Base-by-base conservation (phyloP, 2,329 filamentous ascomycete species). In the Tricladium varicosporioides region DNA sequence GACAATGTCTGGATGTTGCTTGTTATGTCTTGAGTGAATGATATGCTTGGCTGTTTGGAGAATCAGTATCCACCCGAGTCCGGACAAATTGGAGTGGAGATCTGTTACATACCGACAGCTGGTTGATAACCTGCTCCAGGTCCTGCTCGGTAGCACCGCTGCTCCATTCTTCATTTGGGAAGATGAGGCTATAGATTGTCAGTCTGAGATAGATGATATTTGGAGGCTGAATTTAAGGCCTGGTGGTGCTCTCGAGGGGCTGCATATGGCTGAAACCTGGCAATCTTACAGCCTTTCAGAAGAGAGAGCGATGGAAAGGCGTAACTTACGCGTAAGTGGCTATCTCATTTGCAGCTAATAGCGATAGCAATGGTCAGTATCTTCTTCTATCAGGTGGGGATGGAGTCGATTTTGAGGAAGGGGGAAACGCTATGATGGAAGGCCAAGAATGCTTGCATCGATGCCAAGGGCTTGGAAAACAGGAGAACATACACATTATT, bases 1-100 rank as follows among this genome's bases (percentile, higher is more conserved):
- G 89, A 89, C 13, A 97, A 78, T 0, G 91, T 95, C 46, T 86
- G 89, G 51, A 96, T 81, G 65, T 89, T 88, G 56, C 75, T 74
- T 58, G 79, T 74, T 57, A 83, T 53, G 19, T 53, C 51, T 51
- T 68, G 62, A 2, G 60, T 51, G 50, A 67, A 71, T 9, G 68
- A 69, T 27, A 71, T 62, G 32, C 67, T 67, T 40, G 66, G 61
- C 69, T 71, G 51, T 53, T 27, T 5, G 15, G 16, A 27, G 52
- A 22, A 36, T 54, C 27, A 60, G 56, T 59, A 27, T 27, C 48
- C 31, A 18, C 22, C 33, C 32, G 43, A n/a, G n/a, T n/a, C 36
- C 15, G n/a, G 18, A 50, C 27, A 22, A 14, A 47, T 48, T 16
- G 27, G 40, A 46, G 33, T 15, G 45, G 33, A 16, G 31, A 44